These are phyloP conservation scores for Steccherinum ochraceum DNA, from an alignment of 768 basidiomycete species.

Conservation along the genomic window DNA sequence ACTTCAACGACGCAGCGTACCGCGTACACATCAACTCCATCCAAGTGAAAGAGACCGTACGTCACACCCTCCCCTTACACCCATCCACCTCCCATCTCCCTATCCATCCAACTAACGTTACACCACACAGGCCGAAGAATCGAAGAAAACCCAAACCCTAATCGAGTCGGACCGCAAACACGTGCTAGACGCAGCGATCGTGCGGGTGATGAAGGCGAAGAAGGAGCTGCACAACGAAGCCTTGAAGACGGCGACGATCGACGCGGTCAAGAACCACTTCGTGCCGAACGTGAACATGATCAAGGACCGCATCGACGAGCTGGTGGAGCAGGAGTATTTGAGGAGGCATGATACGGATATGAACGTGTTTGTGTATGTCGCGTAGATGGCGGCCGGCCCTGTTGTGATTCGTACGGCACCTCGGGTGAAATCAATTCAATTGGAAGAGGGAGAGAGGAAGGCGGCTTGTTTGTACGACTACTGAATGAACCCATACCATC, in stretches of 20 bases:
- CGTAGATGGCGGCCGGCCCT: too few species aligned
- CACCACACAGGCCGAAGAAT: constrained; percentile 71
- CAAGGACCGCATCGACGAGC: constrained; percentile 73
- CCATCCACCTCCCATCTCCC: background rate
- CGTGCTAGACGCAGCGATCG: constrained; percentile 90
- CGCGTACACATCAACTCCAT: constrained; percentile 95
- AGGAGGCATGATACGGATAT: constrained; percentile 67
- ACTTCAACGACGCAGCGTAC: constrained; percentile 71
- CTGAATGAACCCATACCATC: too few species aligned
- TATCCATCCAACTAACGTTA: background rate
- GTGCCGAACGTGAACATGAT: constrained; percentile 78
- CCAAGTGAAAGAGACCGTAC: constrained; percentile 85
- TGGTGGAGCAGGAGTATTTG: constrained; percentile 87
- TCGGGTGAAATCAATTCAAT: too few species aligned
- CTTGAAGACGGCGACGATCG: constrained; percentile 77
- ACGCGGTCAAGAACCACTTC: constrained; percentile 85
- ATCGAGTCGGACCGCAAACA: constrained; percentile 86
- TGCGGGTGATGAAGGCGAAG: constrained; percentile 91
- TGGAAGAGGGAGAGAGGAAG: too few species aligned
- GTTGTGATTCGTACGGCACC: too few species aligned
- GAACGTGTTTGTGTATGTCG: constrained; percentile 74
- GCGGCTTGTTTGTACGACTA: too few species aligned
- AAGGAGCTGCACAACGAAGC: constrained; percentile 79
- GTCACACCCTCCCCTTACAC: constrained; percentile 20
- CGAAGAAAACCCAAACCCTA: constrained; percentile 68